These are phyloP conservation scores for Perkinsus marinus DNA, from an alignment of 169 alveolate species.

Conservation along the genomic window DNA sequence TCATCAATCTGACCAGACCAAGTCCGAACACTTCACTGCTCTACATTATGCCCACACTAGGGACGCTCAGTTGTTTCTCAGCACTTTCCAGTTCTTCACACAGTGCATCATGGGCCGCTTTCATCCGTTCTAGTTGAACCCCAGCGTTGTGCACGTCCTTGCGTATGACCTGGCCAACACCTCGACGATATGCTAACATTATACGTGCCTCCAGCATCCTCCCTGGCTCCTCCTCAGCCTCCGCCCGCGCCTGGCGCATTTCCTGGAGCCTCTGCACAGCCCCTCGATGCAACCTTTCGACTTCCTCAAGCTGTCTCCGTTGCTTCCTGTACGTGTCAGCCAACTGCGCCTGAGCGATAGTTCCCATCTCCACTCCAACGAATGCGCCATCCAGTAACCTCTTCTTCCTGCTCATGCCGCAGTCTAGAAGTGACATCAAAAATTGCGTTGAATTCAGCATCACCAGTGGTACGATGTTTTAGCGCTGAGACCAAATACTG, in stretches of 20 bases:
- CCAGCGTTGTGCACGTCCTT: neutral
- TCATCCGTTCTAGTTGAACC: neutral
- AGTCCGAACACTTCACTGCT: neutral
- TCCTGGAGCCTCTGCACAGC: neutral
- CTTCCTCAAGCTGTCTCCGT: neutral
- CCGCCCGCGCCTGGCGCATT: neutral
- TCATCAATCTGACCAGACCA: neutral
- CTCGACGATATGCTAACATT: neutral
- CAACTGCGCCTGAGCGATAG: neutral
- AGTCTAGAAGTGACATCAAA: neutral
- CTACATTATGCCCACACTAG: neutral
- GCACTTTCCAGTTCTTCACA: neutral
- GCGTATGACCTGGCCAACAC: neutral
- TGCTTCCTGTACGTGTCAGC: neutral
- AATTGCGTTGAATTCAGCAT: neutral
- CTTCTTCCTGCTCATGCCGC: neutral
- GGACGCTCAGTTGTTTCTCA: neutral
- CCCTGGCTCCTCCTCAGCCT: neutral
- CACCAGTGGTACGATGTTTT: neutral
- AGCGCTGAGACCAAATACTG: neutral
- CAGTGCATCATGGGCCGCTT: neutral
- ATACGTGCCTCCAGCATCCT: neutral
- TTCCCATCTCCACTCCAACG: neutral
- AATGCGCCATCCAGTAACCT: neutral
- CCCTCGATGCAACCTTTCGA: neutral